These are phyloP conservation scores for Lactarius akahatsu DNA, from an alignment of 768 basidiomycete genomes.

Conservation along the genomic window DNA sequence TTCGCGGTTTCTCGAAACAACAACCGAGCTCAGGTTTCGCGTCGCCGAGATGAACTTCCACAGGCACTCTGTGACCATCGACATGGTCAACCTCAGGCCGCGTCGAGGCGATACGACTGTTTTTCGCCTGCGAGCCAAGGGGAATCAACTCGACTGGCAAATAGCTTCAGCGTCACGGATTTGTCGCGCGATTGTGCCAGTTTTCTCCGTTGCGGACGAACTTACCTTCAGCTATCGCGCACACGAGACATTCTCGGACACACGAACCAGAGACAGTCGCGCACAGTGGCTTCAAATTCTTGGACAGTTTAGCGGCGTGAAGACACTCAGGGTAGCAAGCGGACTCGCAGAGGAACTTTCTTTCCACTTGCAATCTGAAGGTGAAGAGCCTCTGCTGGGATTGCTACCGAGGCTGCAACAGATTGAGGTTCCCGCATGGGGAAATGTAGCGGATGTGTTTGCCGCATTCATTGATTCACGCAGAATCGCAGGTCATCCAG, in stretches of 20 bases:
- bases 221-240: not conserved
- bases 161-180: not conserved
- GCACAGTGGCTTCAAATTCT: not conserved
- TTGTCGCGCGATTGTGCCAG: not conserved
- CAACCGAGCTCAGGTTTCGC: not conserved
- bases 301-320: not conserved
- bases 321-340: not conserved
- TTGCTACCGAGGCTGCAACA: not conserved
- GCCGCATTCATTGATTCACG: conserved; percentile 2
- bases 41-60: not conserved
- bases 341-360: not conserved
- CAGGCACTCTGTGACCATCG: not conserved
- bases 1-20: not conserved
- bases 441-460: not conserved
- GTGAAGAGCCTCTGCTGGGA: not conserved
- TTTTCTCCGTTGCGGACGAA: not conserved
- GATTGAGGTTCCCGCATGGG: not conserved
- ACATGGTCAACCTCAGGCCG: not conserved
- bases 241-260: not conserved
- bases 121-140: not conserved
- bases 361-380: not conserved
- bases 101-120: not conserved
- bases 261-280: not conserved
- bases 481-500: not conserved
- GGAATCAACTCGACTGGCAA: not conserved